These are phyloP conservation scores for Neostapfia colusana DNA, from an alignment of 176 grass and related monocot species.

Conservation along the genomic window DNA sequence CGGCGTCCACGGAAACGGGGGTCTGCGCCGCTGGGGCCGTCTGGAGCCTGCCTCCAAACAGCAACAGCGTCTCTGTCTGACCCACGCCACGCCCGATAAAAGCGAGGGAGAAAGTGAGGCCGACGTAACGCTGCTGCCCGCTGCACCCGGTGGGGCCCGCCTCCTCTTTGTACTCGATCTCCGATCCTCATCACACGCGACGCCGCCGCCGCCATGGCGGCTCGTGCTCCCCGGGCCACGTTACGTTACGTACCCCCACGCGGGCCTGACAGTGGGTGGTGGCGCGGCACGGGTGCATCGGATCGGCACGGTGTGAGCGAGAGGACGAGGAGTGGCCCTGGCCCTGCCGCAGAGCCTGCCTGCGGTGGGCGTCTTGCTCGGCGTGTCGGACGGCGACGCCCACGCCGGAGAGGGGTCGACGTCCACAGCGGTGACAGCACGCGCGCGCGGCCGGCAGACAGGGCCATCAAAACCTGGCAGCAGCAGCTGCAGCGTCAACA, in stretches of 20 bases:
- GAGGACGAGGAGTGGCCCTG: not conserved
- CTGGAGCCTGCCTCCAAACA: not conserved
- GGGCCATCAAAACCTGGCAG: slow-evolving; percentile 41
- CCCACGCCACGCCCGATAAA: slow-evolving; percentile 56
- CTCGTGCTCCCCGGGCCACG: too few species aligned
- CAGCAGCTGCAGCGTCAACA: not conserved
- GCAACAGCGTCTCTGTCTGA: slow-evolving; percentile 8
- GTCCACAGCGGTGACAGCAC: slow-evolving; percentile 6
- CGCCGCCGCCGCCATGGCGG: not conserved
- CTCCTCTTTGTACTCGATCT: not conserved
- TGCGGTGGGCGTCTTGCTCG: not conserved
- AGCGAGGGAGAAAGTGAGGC: slow-evolving; percentile 58
- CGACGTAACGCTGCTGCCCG: slow-evolving; percentile 7
- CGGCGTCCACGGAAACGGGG: not conserved
- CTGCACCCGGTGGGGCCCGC: not conserved
- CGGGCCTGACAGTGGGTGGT: too few species aligned
- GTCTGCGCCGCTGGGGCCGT: too few species aligned
- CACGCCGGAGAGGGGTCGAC: not conserved
- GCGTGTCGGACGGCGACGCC: not conserved
- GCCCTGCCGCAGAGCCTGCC: not conserved
- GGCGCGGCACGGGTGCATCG: too few species aligned
- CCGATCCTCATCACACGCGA: not conserved
- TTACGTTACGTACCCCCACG: too few species aligned
- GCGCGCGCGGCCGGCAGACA: not conserved
- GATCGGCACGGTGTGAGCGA: too few species aligned